Conservation (phyloP, 306 rosid genomes). For the Crotalaria pallida region DNA sequence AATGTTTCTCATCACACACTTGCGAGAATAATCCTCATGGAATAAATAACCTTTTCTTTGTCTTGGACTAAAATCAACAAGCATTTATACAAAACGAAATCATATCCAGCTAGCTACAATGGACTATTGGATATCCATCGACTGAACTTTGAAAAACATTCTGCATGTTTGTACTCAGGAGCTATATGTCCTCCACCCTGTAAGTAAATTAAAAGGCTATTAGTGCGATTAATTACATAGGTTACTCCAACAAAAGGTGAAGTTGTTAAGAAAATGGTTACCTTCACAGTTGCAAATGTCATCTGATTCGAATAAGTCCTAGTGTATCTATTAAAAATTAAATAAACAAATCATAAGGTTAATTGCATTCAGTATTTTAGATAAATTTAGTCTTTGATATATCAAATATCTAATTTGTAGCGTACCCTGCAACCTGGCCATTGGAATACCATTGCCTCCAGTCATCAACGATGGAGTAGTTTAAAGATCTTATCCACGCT, state of each 20-base stretch:
- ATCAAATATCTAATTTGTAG: too few species aligned
- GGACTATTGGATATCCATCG: too few species aligned
- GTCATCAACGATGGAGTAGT: too few species aligned
- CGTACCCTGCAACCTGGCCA: too few species aligned
- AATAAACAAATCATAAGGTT: neutral
- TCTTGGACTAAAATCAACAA: too few species aligned
- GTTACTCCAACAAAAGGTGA: neutral
- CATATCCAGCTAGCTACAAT: too few species aligned
- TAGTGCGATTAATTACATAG: neutral
- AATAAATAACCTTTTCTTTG: too few species aligned
- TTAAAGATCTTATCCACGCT: constrained; percentile 58
- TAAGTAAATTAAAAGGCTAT: neutral
- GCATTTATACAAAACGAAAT: too few species aligned
- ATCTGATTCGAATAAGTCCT: constrained; percentile 37
- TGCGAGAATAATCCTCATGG: too few species aligned
- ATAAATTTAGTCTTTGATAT: neutral
- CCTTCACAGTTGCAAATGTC: constrained; percentile 53
- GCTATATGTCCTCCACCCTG: constrained; percentile 50
- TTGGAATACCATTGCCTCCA: too few species aligned
- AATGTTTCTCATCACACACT: too few species aligned
- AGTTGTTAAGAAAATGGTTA: neutral
- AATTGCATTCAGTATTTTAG: neutral
- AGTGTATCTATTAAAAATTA: too few species aligned
- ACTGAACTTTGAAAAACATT: constrained; percentile 31
- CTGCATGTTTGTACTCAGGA: constrained; percentile 28